Evolutionary conservation across 176 grass and related monocot genomes (phyloP), one percentile per base, ranked within the genome.

Genomic region (Oryza brachyantha): DNA sequence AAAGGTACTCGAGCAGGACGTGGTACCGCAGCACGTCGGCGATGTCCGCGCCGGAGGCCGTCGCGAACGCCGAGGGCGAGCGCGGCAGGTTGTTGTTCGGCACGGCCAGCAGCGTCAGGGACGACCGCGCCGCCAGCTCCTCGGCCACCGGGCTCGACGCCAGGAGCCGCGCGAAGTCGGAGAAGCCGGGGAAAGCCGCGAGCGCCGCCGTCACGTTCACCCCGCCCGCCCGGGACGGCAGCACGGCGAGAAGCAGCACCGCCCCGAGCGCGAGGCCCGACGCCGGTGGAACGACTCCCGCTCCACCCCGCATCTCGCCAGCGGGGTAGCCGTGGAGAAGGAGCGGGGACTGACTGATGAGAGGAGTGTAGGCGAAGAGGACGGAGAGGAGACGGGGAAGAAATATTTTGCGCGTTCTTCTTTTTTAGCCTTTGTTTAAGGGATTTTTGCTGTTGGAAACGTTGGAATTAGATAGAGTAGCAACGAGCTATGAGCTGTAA

Each of bases 1-100:
- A 90, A 64, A 98, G 95, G 85, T 92, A 98, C 83, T 98, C 92
- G 57, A 98, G 92, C 14, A 98, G 89, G 67, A 94, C 86, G 78
- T 98, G 95, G 83, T 98, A 98, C 25, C 95, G 85, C 45, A 98
- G 81, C 55, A 98, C 90, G 80, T 98, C 95, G 31, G 90, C 87
- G 73, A 98, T 86, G 86, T 95, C 92, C 55, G 90, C 87, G 38
- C 91, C 88, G n/a, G 92, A 77, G 60, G 81, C 76, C 7, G 87
- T 72, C 29, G 85, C 87, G 87, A 87, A 93, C 38, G 79, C 85
- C 16, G 82, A 83, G 48, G 85, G 85, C 12, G 84, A 84, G 55
- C 62, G 88, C 36, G 82, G 88, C 63, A 98, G 83, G 85, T 83
- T 87, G 42, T 75, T 35, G 68, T 98, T 88, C 21, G 92, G 96